phyloP scores from a whole-genome alignment of 2,329 filamentous ascomycete genomes.

The Didymosphaeria variabile region DNA sequence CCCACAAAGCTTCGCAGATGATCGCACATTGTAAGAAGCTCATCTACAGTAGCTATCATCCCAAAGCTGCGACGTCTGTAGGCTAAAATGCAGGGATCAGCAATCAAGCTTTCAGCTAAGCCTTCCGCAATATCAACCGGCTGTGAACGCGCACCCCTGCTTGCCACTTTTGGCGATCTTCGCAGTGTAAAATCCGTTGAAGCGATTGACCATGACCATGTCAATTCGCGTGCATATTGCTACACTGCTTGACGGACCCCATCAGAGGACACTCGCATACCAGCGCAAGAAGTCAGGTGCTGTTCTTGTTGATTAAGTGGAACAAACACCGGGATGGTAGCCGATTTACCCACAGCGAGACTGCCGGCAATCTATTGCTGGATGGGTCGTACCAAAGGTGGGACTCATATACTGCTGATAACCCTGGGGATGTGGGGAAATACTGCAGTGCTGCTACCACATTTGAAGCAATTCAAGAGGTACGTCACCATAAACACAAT shows the following conservation, averaged over 20 bases:
- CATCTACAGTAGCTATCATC: not conserved
- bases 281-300: not conserved
- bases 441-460: not conserved
- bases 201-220: not conserved
- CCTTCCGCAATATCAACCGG: slow-evolving; percentile 26
- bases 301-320: slow-evolving; percentile 6
- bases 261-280: not conserved
- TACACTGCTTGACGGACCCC: not conserved
- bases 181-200: not conserved
- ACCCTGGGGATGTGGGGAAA: slow-evolving; percentile 8
- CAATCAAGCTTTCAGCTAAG: slow-evolving; percentile 41
- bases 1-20: not conserved
- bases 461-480: not conserved
- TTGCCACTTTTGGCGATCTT: slow-evolving; percentile 17
- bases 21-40: not conserved
- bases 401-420: slow-evolving; percentile 15
- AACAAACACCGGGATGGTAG: not conserved
- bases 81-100: slow-evolving; percentile 27
- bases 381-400: slow-evolving; percentile 18
- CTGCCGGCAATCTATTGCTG: slow-evolving; percentile 14
- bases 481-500: not conserved
- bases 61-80: slow-evolving; percentile 5
- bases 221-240: too few species aligned
- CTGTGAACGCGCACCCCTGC: slow-evolving; percentile 23
- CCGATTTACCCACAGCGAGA: slow-evolving; percentile 20